Conservation (phyloP, 352 stramenopile species). For the Phytopythium ostracodes region DNA sequence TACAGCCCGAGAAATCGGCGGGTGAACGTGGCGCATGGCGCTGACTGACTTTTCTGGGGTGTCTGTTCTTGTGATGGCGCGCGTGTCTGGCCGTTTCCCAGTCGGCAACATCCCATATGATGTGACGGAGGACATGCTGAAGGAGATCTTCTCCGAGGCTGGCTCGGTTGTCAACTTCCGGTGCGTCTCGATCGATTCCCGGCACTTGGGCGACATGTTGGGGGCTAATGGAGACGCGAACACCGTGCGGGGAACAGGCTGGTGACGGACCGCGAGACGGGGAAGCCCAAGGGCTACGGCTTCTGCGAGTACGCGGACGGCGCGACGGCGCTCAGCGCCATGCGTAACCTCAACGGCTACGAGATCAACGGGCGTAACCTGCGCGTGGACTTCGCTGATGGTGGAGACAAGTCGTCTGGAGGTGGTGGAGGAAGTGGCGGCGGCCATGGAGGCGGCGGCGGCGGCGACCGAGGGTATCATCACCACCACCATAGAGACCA, state of each 20-base stretch:
- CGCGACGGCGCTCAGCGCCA: slow-evolving; percentile 76
- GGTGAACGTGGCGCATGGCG: background rate
- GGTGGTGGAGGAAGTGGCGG: slow-evolving; percentile 16
- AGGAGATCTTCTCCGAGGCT: slow-evolving; percentile 84
- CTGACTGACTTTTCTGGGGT: slow-evolving; percentile 4
- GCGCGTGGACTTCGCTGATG: slow-evolving; percentile 81
- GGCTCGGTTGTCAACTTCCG: slow-evolving; percentile 83
- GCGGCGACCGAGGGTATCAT: slow-evolving; percentile 11
- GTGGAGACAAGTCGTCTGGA: slow-evolving; percentile 46
- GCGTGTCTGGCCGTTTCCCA: slow-evolving; percentile 17
- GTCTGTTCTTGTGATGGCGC: slow-evolving; percentile 3
- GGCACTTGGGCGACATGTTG: background rate
- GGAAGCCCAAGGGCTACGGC: slow-evolving; percentile 83
- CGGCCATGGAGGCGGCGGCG: slow-evolving; percentile 16
- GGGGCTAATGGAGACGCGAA: background rate
- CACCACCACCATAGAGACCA: slow-evolving; percentile 16
- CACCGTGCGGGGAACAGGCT: slow-evolving; percentile 33
- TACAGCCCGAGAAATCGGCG: background rate
- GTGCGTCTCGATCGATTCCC: slow-evolving; percentile 22
- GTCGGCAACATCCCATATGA: slow-evolving; percentile 89
- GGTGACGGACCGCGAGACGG: slow-evolving; percentile 78
- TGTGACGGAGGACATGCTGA: slow-evolving; percentile 84
- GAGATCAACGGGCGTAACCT: slow-evolving; percentile 83
- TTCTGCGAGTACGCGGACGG: slow-evolving; percentile 86
- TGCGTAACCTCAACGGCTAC: slow-evolving; percentile 85